Evolutionary conservation across 495 filamentous ascomycete species (phyloP), one percentile per base, ranked within the genome.

Genomic region (Aspergillus homomorphus): DNA sequence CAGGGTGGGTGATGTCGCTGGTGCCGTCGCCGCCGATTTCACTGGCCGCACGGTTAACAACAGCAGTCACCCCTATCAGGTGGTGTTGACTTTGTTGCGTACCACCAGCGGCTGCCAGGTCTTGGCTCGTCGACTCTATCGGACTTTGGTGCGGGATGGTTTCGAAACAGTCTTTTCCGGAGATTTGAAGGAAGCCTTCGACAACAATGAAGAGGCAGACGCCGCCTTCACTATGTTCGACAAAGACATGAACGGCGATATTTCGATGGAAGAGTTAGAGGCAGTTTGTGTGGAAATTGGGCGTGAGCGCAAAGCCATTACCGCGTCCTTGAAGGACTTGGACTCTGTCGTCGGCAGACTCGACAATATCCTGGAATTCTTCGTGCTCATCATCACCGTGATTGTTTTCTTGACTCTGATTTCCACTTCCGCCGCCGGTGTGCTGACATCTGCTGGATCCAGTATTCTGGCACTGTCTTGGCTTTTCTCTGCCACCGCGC

Each of bases 231-330:
- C 78, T 54, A 92, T 96, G 81, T 97, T 97, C 56, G 93, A 98
- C 72, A 92, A 92, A 60, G 94, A 98, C 65, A 83, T 98, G 74
- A 98, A 98, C 61, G 94, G 94, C 16, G 92, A 97, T 68, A 94
- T 98, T 45, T 94, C 90, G 7, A 95, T 96, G 87, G 90, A 95
- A 55, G 93, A 97, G 71, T 80, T 98, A 16, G 93, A 97, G 67
- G 84, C 91, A 22, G 91, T 93, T 8, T 96, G 92, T 71, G 92
- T 93, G 20, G 93, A 98, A 66, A 94, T 97, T 70, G 91, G 92
- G 33, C 84, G 92, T 8, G 94, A 98, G 75, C 89, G 93, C 63
- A 98, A 96, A 66, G 89, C 92, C 3, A 97, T 98, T 63, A 92
- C 90, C 1, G 93, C 93, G 0, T 95, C 91, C 0, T 73, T 98